A percentile compares a stretch with the other conserved stretches of the same genome.
Evolutionary conservation across 2,329 filamentous ascomycete genomes (phyloP).

Genomic region (Exserohilum turcica): DNA sequence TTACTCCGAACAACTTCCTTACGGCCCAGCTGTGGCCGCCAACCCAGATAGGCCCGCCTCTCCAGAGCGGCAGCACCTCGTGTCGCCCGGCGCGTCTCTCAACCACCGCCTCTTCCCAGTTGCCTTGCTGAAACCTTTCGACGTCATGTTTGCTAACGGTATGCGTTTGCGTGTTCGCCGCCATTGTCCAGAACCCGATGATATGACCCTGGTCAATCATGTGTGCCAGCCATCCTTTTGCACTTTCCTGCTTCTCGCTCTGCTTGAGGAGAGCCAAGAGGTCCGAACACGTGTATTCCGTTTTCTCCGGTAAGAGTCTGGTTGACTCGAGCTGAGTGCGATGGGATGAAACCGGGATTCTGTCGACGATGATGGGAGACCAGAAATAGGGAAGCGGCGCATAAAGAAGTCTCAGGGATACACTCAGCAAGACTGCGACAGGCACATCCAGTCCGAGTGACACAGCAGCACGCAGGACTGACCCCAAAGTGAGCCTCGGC

Average conservation of each 20-base stretch:
- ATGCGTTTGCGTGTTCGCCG: slow-evolving; percentile 21
- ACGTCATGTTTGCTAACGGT: slow-evolving; percentile 28
- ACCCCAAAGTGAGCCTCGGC: slow-evolving; percentile 26
- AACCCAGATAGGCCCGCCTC: slow-evolving; percentile 28
- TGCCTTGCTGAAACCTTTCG: slow-evolving; percentile 27
- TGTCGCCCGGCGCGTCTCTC: slow-evolving; percentile 16
- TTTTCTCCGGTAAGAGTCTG: slow-evolving; percentile 12
- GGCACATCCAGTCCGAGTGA: slow-evolving; percentile 29
- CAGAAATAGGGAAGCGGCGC: slow-evolving; percentile 23
- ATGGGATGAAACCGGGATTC: slow-evolving; percentile 22
- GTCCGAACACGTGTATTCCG: slow-evolving; percentile 25
- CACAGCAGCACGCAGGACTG: slow-evolving; percentile 22
- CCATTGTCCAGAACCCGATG: slow-evolving; percentile 30
- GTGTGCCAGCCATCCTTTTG: slow-evolving; percentile 19
- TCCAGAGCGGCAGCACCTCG: slow-evolving; percentile 30
- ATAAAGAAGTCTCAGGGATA: slow-evolving; percentile 27
- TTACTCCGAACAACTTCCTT: slow-evolving; percentile 22
- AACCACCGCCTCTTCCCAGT: slow-evolving; percentile 24
- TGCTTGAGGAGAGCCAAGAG: slow-evolving; percentile 14
- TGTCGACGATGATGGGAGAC: slow-evolving; percentile 22
- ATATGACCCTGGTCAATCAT: slow-evolving; percentile 30
- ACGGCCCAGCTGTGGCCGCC: slow-evolving; percentile 30
- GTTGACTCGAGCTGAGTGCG: slow-evolving; percentile 23
- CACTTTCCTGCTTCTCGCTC: neutral
- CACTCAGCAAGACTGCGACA: slow-evolving; percentile 24